These are phyloP conservation scores for Amanita subjunquillea DNA, from an alignment of 768 basidiomycete genomes.

Conservation along the genomic window DNA sequence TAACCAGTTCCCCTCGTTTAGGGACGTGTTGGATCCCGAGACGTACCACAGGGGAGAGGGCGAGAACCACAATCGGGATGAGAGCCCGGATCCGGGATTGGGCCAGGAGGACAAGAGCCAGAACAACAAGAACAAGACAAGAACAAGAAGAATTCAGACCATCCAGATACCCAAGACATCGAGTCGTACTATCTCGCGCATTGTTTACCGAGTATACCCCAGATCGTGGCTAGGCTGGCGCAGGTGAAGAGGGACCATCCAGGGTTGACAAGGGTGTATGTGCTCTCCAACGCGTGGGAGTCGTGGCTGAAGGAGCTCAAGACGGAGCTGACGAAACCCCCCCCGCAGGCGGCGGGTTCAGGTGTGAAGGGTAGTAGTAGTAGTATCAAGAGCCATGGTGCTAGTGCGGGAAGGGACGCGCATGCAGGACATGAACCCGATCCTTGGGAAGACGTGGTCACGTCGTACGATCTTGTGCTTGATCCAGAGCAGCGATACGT, in stretches of 20 bases:
- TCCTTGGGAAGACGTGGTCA: slow-evolving; percentile 40
- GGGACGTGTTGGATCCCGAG: slow-evolving; percentile 29
- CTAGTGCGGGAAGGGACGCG: slow-evolving; percentile 24
- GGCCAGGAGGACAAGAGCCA: too few relatives aligned
- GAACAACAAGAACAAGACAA: neutral
- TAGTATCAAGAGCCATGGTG: slow-evolving; percentile 17
- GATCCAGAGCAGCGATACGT: slow-evolving; percentile 37
- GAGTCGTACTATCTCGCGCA: slow-evolving; percentile 14
- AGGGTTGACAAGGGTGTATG: slow-evolving; percentile 16
- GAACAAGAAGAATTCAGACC: neutral
- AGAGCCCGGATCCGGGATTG: too few relatives aligned
- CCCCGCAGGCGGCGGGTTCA: slow-evolving; percentile 14
- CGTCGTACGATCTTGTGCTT: slow-evolving; percentile 23
- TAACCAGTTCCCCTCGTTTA: slow-evolving; percentile 29
- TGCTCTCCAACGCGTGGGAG: slow-evolving; percentile 4
- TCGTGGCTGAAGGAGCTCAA: neutral
- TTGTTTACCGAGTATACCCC: slow-evolving; percentile 26
- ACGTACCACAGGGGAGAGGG: too few relatives aligned
- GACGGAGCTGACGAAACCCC: neutral
- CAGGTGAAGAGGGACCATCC: slow-evolving; percentile 19
- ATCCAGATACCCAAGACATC: neutral
- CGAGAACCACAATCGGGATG: too few relatives aligned
- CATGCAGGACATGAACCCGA: slow-evolving; percentile 11
- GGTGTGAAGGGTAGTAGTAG: slow-evolving; percentile 18
- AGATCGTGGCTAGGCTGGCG: slow-evolving; percentile 25